Conservation (phyloP, 2,329 filamentous ascomycete genomes). For the Colletotrichum sp. region DNA sequence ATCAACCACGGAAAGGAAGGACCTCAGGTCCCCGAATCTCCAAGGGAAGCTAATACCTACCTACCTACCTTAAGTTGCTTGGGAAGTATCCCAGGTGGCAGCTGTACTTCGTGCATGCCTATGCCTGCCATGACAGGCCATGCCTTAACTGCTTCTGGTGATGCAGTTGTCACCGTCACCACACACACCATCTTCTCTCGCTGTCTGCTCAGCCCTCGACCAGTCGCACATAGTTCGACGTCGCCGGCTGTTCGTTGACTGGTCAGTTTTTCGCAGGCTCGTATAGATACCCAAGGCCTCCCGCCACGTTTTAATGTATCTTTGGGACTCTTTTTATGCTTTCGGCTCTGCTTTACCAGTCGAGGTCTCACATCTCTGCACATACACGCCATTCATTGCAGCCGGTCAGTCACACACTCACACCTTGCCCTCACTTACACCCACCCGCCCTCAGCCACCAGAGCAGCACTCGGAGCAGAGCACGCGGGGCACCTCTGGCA, state of each 20-base stretch:
- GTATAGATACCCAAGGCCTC: conserved; percentile 17
- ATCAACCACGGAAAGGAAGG: not conserved
- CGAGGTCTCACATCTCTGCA: not conserved
- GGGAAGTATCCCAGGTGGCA: not conserved
- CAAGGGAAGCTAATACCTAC: not conserved
- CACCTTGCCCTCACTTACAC: not conserved
- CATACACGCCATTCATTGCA: not conserved
- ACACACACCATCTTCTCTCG: not conserved
- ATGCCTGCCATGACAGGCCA: conserved; percentile 1
- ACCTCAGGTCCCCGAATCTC: not conserved
- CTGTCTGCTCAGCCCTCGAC: not conserved
- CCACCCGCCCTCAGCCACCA: not conserved
- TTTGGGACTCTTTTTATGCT: not conserved
- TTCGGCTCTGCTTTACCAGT: not conserved
- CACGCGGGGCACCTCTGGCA: not conserved
- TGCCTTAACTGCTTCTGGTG: not conserved
- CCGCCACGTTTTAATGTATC: not conserved
- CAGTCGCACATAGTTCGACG: not conserved
- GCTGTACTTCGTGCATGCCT: not conserved
- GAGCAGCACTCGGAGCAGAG: not conserved
- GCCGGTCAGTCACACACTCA: not conserved
- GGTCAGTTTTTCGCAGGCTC: not conserved
- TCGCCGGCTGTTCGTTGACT: not conserved
- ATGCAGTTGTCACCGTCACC: not conserved
- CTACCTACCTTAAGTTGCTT: not conserved